Conservation (phyloP, 306 rosid genomes). For the Notholithocarpus densiflorus region DNA sequence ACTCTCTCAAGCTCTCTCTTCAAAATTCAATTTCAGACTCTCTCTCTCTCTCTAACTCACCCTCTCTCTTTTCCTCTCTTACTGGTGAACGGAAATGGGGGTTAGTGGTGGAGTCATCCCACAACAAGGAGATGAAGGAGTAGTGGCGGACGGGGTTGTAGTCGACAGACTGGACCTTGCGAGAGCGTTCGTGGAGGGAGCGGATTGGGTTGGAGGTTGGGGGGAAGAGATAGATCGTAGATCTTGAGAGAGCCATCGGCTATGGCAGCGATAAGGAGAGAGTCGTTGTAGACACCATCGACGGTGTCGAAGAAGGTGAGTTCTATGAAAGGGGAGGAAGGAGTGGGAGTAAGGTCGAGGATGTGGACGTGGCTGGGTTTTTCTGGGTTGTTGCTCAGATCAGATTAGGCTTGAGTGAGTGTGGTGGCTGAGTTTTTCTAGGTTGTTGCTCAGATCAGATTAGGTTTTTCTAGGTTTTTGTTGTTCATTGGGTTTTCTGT, state of each 20-base stretch:
- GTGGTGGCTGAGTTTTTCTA: too few species aligned
- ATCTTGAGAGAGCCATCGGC: slow-evolving; percentile 94
- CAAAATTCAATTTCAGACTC: too few species aligned
- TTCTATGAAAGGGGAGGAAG: slow-evolving; percentile 49
- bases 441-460: too few species aligned
- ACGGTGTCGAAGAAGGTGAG: slow-evolving; percentile 72
- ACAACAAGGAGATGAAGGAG: too few species aligned
- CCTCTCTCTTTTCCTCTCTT: too few species aligned
- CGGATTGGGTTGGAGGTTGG: slow-evolving; percentile 74
- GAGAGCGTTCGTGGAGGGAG: slow-evolving; percentile 83
- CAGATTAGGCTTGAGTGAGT: too few species aligned
- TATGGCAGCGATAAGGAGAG: slow-evolving; percentile 75
- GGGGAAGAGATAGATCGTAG: slow-evolving; percentile 73
- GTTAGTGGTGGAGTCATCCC: slow-evolving; percentile 60
- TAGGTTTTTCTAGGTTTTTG: too few species aligned
- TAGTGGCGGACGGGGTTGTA: slow-evolving; percentile 88
- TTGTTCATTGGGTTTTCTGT: too few species aligned
- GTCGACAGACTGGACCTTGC: slow-evolving; percentile 74
- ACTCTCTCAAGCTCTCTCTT: too few species aligned
- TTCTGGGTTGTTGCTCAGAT: too few species aligned
- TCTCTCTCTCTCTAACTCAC: too few species aligned
- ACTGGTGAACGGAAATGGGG: too few species aligned
- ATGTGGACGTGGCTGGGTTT: slow-evolving; percentile 63
- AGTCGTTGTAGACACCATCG: slow-evolving; percentile 87
- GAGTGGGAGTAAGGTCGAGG: slow-evolving; percentile 55